Evolutionary conservation across 2,329 filamentous ascomycete species (phyloP), one percentile per base, ranked within the genome.

Genomic region (Bretziella fagacearum): DNA sequence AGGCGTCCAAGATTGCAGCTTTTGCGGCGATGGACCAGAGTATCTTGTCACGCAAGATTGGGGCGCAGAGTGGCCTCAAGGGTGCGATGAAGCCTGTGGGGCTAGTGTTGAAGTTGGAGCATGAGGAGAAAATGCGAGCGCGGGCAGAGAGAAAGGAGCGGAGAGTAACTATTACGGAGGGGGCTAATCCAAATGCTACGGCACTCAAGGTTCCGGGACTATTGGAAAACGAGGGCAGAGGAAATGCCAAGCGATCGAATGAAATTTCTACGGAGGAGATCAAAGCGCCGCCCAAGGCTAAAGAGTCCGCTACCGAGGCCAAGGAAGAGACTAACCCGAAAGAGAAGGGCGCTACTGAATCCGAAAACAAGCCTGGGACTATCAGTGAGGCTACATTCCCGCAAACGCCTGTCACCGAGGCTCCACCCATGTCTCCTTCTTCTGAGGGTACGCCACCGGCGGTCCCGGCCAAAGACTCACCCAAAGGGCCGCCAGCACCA

Each of bases 21-120:
- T 79, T 78, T 58, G 69, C 73, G n/a, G 74, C 73, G 1, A 65
- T 78, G 18, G 76, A 80, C 49, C 74, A 79, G 56, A 71, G 68
- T 41, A 78, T 79, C 40, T 63, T 80, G 1, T 65, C 70, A 0
- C 64, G 68, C 44, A 69, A 65, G 48, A 66, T 80, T 2, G 68
- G 69, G 2, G 76, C 1, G 68, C 73, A 0, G 51, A 57, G 8
- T 54, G 56, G 27, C 60, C 60, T 50, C 3, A 50, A 41, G 54
- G 54, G 13, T 15, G 45, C 2, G 50, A 51, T 20, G 55, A 36
- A 44, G 44, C 47, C 13, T 56, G 57, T 3, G 57, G 58, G 15
- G 54, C 56, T 20, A 54, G 52, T 43, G 52, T 48, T 48, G 39
- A 54, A 48, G 30, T 40, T 51, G 20, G 50, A 50, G 23, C 53